Base-by-base conservation (phyloP, 2,329 filamentous ascomycete species). In the Gaeumannomyces sp. region DNA sequence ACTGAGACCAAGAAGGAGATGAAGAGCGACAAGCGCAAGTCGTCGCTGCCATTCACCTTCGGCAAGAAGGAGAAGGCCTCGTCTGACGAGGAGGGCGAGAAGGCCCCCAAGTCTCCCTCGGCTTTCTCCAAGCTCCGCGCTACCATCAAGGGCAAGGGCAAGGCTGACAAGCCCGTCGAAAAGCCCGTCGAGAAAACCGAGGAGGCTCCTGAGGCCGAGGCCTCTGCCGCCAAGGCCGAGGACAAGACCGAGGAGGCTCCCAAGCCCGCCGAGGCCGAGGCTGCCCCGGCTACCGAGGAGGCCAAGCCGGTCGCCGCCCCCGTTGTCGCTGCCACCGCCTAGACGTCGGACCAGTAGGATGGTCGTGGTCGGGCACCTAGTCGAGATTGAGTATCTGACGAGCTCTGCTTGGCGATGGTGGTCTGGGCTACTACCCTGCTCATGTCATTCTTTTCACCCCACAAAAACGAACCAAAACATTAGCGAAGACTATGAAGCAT, bases 21-120 rank as follows among this genome's bases (percentile, higher is more conserved):
- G 70, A 93, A 92, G 87, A 76, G 77, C 61, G 83, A 86, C 78
- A 96, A 96, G 90, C 91, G 92, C 77, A 87, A 88, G 78, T 95
- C 91, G 70, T 89, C 93, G 73, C 77, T 86, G 11, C 83, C 83
- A 61, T 96, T 96, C 78, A 87, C 86, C 72, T 88, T 87, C 73
- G 87, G 91, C 78, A 90, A 92, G 85, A 94, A 94, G 83, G 88
- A 90, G 76, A 84, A 85, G 78, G 75, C 79, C 60, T 72, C 78
- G 50, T 83, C 83, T 1, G 88, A 88, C 69, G 82, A 86, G 71
- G 88, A 90, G 73, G 82, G 85, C 69, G 81, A 85, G 76, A 84
- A 84, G 80, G 28, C 38, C 60, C 71, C 74, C 67, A 80, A 81
- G 77, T 82, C 81, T 68, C 79, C 80, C 65, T 63, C 62, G 28